Base-by-base conservation (phyloP, 164 flowering plant species). In the Magnolia officinalis region DNA sequence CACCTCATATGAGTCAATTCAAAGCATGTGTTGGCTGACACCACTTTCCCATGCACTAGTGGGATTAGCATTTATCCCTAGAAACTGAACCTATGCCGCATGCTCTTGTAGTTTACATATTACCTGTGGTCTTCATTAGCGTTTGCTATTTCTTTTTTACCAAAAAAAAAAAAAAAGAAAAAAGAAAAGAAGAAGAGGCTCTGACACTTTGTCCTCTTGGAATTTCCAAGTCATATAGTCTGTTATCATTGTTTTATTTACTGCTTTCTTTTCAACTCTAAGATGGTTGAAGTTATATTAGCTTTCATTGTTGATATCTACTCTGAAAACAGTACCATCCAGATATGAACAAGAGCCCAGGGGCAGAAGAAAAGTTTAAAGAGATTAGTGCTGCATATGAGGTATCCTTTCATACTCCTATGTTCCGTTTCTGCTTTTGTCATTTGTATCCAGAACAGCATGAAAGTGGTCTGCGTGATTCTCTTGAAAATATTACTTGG, bases 311-410 rank as follows among this genome's bases (percentile, higher is more conserved):
- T 70, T 18, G 21, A 6, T 18, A 19, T 70, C 19, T 45, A 7
- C 55, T n/a, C 77, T 71, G 67, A 59, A 37, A 67, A 76, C 85
- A 94, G 99, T 94, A 90, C 83, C 99, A 96, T 90, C 99, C 99
- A 19, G 99, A 96, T 85, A 78, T 91, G 89, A 96, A 89, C 86
- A 96, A 88, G 84, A 83, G 80, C 59, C 87, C 92, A 72, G 97
- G 90, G 51, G 88, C 98, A 8, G 99, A 94, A 82, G 98, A 96
- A 37, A 94, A 90, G 84, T 96, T 96, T 83, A 96, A 96, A 80
- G 93, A 94, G 86, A 94, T 96, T n/a, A 88, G 92, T 85, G 91
- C 97, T 61, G 99, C 99, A 24, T 96, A 96, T 84, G 99, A 96
- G 99, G 99, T 96, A 83, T 75, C 20, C 45, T 75, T 67, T 67